Evolutionary conservation across 306 rosid species (phyloP).

Genomic region (Vigna mungo): DNA sequence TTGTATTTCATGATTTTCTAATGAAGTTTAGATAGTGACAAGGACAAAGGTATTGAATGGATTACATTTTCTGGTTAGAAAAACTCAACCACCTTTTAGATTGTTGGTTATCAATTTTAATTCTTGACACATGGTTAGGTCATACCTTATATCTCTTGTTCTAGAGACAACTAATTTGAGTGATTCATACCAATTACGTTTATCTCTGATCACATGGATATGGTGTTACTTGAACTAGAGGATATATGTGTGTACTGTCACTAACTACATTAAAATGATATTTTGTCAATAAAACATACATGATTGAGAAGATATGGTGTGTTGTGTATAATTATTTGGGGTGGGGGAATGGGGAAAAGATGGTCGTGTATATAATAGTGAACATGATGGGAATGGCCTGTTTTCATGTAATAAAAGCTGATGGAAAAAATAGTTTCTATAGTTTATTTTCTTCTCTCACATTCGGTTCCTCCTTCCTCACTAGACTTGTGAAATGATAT

Average conservation of each 20-base stretch:
- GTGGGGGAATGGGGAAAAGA: too few species aligned
- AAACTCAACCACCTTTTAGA: conserved; percentile 2
- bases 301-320: not conserved
- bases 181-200: not conserved
- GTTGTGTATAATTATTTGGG: not conserved
- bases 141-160: conserved; percentile 6
- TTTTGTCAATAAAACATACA: too few species aligned
- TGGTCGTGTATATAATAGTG: not conserved
- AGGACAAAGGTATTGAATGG: conserved; percentile 11
- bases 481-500: conserved; percentile 5
- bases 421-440: too few species aligned
- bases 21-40: conserved; percentile 29
- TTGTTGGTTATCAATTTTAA: conserved; percentile 5
- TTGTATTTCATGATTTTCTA: conserved; percentile 13
- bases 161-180: not conserved
- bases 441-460: too few species aligned
- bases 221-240: too few species aligned
- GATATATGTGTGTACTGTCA: too few species aligned
- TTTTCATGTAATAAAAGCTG: too few species aligned
- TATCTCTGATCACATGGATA: not conserved
- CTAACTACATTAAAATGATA: not conserved
- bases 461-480: too few species aligned
- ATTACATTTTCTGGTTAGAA: conserved; percentile 32
- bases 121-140: conserved; percentile 5
- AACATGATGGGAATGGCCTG: too few species aligned